Base-by-base conservation (phyloP, 257 asterid species). In the Salvia hispanica region DNA sequence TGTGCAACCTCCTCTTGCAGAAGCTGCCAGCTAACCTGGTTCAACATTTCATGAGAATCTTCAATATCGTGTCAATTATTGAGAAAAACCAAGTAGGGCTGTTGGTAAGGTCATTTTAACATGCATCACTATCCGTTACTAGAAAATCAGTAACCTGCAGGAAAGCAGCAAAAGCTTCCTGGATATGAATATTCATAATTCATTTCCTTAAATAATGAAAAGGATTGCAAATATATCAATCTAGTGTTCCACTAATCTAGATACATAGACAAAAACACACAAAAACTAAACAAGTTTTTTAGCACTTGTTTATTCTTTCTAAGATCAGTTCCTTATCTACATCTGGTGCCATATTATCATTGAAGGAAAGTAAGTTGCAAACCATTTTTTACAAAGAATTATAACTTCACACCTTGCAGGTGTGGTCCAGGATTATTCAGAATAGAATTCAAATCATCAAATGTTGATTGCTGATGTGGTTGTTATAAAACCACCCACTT, bases 1-100 rank as follows among this genome's bases (percentile, higher is more conserved):
- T 82, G 95, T 43, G 96, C 97, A 69, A 88, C 92, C 85, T 93
- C 95, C 72, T 64, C 64, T 79, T 88, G 96, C 74, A 88, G 82
- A 76, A 69, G 73, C 7, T 64, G 82, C 99, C 97, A 93, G 72
- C 76, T 74, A 79, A 47, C 48, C 99, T 88, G 69, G 58, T 70
- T 31, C 77, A 62, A 77, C 66, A 76, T 47, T 62, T 44, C 36
- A 42, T 28, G 61, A 44, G 66, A 65, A 48, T 40, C 56, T 15
- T 69, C 47, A 59, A 61, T 61, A 59, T 40, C 15, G 50, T 58
- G 15, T 62, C 14, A 37, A 57, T 72, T 55, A 50, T 55, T 66
- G 21, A 71, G 33, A 61, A 58, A 43, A 64, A 44, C 4, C 36
- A 55, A 66, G 46, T 7, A 5, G 48, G 44, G 33, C 31, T 54